phyloP scores from a whole-genome alignment of 2,329 filamentous ascomycete species.

The Xylaria sp. region DNA sequence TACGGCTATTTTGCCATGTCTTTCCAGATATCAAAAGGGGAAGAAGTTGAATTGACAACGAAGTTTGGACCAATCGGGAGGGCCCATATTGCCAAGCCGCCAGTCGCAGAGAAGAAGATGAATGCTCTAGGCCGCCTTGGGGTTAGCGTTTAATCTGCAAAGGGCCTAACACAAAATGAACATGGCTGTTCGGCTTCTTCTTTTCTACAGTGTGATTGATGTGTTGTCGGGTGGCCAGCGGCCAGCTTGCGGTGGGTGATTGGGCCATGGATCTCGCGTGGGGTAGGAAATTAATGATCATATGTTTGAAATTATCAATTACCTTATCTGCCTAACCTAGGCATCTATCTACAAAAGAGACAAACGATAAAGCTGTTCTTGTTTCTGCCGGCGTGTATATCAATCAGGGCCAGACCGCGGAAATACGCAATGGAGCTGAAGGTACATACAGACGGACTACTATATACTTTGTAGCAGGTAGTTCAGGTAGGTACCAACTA shows the following conservation, averaged over 20 bases:
- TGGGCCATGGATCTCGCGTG: not conserved
- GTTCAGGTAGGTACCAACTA: not conserved
- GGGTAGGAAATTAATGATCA: not conserved
- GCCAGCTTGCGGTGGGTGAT: not conserved
- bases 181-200: not conserved
- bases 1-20: not conserved
- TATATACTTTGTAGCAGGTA: too few relatives aligned
- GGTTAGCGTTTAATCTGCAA: constrained; percentile 15
- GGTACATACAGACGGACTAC: too few relatives aligned
- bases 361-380: too few relatives aligned
- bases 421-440: too few relatives aligned
- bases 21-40: constrained; percentile 5
- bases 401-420: too few relatives aligned
- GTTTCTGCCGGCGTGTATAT: too few relatives aligned
- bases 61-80: constrained; percentile 23
- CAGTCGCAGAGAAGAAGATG: constrained; percentile 8
- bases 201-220: constrained; percentile 6
- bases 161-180: not conserved
- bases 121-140: constrained; percentile 11
- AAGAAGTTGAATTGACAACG: constrained; percentile 15
- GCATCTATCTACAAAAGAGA: not conserved
- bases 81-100: constrained; percentile 22
- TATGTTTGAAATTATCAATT: not conserved
- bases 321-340: not conserved
- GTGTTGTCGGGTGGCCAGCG: constrained; percentile 2